Conservation (phyloP, 2,329 filamentous ascomycete genomes). For the Paraphoma chrysanthemicola region DNA sequence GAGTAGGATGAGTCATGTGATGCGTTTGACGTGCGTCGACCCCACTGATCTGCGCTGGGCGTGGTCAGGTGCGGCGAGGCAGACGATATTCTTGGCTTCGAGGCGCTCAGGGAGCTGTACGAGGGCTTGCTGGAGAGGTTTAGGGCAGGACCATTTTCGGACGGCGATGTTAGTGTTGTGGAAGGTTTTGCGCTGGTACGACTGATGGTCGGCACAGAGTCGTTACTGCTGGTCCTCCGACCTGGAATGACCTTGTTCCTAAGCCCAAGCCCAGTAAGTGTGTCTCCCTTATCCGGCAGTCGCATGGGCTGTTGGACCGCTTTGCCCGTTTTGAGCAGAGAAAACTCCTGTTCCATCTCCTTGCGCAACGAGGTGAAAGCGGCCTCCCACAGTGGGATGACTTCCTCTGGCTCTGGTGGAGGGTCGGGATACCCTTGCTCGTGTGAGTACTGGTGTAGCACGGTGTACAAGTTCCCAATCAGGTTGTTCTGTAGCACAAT, state of each 20-base stretch:
- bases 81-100: constrained; percentile 39
- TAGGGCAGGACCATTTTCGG: constrained; percentile 34
- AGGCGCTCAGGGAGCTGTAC: constrained; percentile 39
- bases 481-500: constrained; percentile 80
- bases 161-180: constrained; percentile 29
- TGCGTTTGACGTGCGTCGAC: constrained; percentile 38
- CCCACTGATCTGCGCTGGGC: constrained; percentile 38
- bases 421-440: constrained; percentile 74
- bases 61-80: constrained; percentile 43
- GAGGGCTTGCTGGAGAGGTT: constrained; percentile 46
- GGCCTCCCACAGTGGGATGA: constrained; percentile 70
- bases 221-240: constrained; percentile 41
- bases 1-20: constrained; percentile 40
- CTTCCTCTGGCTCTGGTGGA: constrained; percentile 73
- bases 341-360: constrained; percentile 69
- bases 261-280: constrained; percentile 56
- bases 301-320: constrained; percentile 65
- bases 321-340: constrained; percentile 71
- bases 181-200: constrained; percentile 36
- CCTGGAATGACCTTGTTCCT: constrained; percentile 51
- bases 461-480: constrained; percentile 79
- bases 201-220: constrained; percentile 40
- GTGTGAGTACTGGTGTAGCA: constrained; percentile 75
- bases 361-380: constrained; percentile 69
- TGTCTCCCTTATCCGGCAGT: constrained; percentile 54